Percentiles rank a stretch among this genome's conserved stretches.
phyloP scores from a whole-genome alignment of 192 early-diverging fungal genomes.

The Chytriomyces sp. region DNA sequence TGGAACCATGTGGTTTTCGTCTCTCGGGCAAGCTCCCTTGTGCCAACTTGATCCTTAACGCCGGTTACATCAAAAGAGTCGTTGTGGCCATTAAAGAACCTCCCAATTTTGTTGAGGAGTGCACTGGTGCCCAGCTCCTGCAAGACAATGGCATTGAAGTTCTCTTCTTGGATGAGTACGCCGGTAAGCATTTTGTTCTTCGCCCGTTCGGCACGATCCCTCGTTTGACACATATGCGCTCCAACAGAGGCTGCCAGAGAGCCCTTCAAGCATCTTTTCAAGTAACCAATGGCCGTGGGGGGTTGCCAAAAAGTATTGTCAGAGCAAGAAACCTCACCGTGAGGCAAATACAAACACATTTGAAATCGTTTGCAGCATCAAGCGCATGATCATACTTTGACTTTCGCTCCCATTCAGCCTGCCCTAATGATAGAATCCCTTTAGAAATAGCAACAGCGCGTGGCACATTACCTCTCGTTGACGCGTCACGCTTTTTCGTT shows the following conservation, averaged over 20 bases:
- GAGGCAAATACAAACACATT: too few relatives aligned
- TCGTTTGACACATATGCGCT: background rate
- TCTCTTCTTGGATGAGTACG: constrained; percentile 68
- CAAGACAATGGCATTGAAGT: constrained; percentile 76
- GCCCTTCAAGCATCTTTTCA: background rate
- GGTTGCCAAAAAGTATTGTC: too few relatives aligned
- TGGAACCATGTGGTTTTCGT: constrained; percentile 90
- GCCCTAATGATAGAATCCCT: too few relatives aligned
- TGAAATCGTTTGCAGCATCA: too few relatives aligned
- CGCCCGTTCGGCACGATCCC: background rate
- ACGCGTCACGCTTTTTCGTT: too few relatives aligned
- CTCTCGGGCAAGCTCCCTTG: constrained; percentile 79
- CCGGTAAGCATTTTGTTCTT: constrained; percentile 41
- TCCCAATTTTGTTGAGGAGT: constrained; percentile 77
- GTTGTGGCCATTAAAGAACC: constrained; percentile 91
- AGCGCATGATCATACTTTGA: too few relatives aligned
- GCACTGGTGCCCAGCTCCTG: constrained; percentile 74
- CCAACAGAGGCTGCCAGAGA: background rate
- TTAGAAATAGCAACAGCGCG: too few relatives aligned
- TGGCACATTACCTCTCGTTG: too few relatives aligned
- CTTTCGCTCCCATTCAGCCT: too few relatives aligned
- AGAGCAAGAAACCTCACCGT: too few relatives aligned
- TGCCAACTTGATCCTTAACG: constrained; percentile 73
- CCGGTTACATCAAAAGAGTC: constrained; percentile 68
- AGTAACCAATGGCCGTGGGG: background rate